Base-by-base conservation (phyloP, 2,329 filamentous ascomycete genomes). In the Alternaria conjuncta region DNA sequence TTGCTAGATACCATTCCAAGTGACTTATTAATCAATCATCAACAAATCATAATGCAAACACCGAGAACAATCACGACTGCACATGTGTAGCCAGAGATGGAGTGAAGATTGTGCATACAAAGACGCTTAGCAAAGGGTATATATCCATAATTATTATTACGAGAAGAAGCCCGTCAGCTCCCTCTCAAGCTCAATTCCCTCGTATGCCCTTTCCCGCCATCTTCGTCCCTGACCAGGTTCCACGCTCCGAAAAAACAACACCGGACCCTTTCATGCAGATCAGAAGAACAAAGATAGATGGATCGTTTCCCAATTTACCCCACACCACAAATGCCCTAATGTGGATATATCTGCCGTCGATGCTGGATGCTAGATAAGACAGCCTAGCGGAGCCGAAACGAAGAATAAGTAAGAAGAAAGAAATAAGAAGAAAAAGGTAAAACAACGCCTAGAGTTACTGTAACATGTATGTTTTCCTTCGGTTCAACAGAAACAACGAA, bases 391-490 rank as follows among this genome's bases (percentile, higher is more conserved):
- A 63, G 32, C 44, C 26, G 49, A 51, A 23, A 32, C 3, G 21
- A 54, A 43, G 41, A 9, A 11, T 3, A 26, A 12, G 13, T 41
- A 45, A 32, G 49, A 51, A 28, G 23, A 11, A 28, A 49, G 25
- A 46, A 7, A 11, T 11, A 43, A 36, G 20, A 53, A 53, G 28
- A 53, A 45, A 21, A 45, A 18, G 36, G 20, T 36, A 25, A 28
- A 41, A 28, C 20, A 32, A 21, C 49, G 49, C 49, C 28, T 23
- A 36, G 8, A 53, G 28, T 13, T 53, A 20, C 6, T 53, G 49
- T 5, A 41, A 53, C 20, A 23, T 53, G 49, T 41, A 41, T 53
- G 60, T 60, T 66, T 66, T 66, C 58, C 66, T 56, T 41, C 21
- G 3, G 21, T 28, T 45, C 43, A n/a, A 60, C 57, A 20, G 26